Evolutionary conservation across 192 early-diverging fungal genomes (phyloP).

Genomic region (Mortierella antarctica): DNA sequence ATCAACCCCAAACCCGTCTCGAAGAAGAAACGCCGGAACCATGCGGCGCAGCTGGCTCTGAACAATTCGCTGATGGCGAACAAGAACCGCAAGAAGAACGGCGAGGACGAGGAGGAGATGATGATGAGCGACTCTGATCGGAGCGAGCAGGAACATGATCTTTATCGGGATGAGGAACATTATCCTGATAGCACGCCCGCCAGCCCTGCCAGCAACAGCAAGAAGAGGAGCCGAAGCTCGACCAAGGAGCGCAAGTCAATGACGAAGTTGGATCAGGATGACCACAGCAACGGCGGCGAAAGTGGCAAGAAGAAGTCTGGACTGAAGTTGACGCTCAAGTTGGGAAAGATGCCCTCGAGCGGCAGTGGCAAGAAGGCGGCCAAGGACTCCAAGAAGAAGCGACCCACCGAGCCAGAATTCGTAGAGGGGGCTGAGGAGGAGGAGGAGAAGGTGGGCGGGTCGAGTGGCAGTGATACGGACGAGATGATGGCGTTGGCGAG

Average conservation of each 20-base stretch:
- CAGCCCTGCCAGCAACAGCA: constrained; percentile 30
- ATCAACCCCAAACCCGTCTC: constrained; percentile 60
- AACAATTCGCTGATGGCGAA: constrained; percentile 39
- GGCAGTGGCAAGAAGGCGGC: constrained; percentile 19
- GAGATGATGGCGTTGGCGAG: constrained; percentile 52
- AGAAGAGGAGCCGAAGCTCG: constrained; percentile 34
- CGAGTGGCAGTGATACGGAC: constrained; percentile 44
- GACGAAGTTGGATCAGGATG: constrained; percentile 32
- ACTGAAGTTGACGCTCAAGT: constrained; percentile 44
- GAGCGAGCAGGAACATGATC: constrained; percentile 20
- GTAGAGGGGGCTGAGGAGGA: neutral
- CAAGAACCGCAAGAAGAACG: constrained; percentile 25
- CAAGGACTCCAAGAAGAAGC: constrained; percentile 12
- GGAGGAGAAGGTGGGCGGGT: constrained; percentile 1
- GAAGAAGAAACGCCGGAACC: constrained; percentile 49
- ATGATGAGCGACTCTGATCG: constrained; percentile 24
- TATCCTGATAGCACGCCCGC: constrained; percentile 11
- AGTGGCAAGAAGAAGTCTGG: constrained; percentile 18
- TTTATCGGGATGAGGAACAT: neutral
- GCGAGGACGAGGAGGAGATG: constrained; percentile 17
- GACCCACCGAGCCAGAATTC: too few species aligned
- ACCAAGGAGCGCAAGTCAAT: constrained; percentile 32
- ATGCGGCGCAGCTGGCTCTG: constrained; percentile 43
- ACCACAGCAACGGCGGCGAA: neutral
- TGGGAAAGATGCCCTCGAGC: constrained; percentile 37